Percentiles rank a stretch among this genome's conserved stretches.
phyloP scores from a whole-genome alignment of 257 asterid genomes.

The Sherardia arvensis region DNA sequence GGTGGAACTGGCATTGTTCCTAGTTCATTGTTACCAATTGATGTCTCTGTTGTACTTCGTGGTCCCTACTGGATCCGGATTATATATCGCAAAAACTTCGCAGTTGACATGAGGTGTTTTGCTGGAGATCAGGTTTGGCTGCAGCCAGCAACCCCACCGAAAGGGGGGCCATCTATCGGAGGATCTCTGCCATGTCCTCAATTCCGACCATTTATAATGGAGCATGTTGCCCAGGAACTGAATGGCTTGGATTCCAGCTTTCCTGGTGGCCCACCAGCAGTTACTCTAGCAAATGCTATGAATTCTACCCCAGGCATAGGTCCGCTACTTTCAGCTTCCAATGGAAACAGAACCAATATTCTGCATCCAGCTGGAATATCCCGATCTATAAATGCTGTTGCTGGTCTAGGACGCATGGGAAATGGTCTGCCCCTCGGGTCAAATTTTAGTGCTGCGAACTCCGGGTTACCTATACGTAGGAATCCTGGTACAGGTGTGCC shows the following conservation, averaged over 20 bases:
- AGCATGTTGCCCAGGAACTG: conserved; percentile 97
- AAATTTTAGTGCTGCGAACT: conserved; percentile 37
- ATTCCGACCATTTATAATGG: conserved; percentile 98
- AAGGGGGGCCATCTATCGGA: conserved; percentile 82
- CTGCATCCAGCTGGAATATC: conserved; percentile 42
- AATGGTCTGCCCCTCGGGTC: conserved; percentile 60
- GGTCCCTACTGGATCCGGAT: conserved; percentile 99
- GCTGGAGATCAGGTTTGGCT: conserved; percentile 99
- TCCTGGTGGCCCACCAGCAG: conserved; percentile 75
- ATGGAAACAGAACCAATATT: conserved; percentile 55
- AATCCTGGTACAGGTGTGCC: conserved; percentile 88
- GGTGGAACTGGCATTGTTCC: conserved; percentile 99
- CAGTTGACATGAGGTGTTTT: conserved; percentile 99
- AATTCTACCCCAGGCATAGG: conserved; percentile 45
- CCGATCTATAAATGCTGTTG: conserved; percentile 60
- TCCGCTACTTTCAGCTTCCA: conserved; percentile 45
- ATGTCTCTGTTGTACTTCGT: conserved; percentile 95
- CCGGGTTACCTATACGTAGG: conserved; percentile 55
- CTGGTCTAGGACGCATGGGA: conserved; percentile 65
- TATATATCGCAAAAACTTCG: conserved; percentile 82
- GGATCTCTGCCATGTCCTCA: conserved; percentile 99
- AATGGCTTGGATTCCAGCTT: conserved; percentile 86
- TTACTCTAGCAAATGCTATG: conserved; percentile 49
- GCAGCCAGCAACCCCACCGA: conserved; percentile 99
- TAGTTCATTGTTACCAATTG: conserved; percentile 94